Conservation (phyloP, 768 basidiomycete species). For the Calocybe gangraenosa region DNA sequence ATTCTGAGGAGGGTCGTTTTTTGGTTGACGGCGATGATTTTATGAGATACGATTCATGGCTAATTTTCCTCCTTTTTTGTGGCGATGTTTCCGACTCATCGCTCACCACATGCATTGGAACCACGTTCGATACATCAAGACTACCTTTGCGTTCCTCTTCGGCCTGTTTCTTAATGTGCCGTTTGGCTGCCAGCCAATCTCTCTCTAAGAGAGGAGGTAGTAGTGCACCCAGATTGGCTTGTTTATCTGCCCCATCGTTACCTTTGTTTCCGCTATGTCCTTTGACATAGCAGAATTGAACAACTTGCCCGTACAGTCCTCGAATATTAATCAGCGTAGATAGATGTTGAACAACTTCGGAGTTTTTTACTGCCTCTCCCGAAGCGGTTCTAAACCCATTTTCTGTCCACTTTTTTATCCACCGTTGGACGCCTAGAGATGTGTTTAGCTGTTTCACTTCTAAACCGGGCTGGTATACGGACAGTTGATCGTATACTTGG, state of each 20-base stretch:
- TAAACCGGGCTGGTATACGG: conserved; percentile 11
- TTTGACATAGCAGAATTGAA: conserved; percentile 67
- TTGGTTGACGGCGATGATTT: too few relatives aligned
- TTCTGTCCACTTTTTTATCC: conserved; percentile 64
- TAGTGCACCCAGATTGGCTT: conserved; percentile 58
- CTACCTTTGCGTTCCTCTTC: conserved; percentile 5
- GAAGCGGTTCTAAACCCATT: conserved; percentile 45
- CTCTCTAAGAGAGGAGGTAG: conserved; percentile 40
- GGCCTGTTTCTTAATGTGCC: conserved; percentile 11
- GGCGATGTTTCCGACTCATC: conserved; percentile 1
- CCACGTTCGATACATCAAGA: not conserved
- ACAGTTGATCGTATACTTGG: conserved; percentile 82
- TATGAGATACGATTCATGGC: not conserved
- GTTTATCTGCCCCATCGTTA: conserved; percentile 82
- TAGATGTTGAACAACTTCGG: conserved; percentile 65
- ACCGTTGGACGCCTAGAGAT: conserved; percentile 58
- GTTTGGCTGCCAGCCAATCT: conserved; percentile 50
- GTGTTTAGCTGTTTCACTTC: conserved; percentile 6
- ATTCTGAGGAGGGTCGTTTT: too few relatives aligned
- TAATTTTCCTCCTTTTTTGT: conserved; percentile 13
- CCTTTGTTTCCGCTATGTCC: conserved; percentile 77
- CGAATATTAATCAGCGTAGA: conserved; percentile 57
- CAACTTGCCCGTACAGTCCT: conserved; percentile 42
- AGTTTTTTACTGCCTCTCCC: conserved; percentile 69
- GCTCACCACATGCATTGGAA: conserved; percentile 1